Base-by-base conservation (phyloP, 2,329 filamentous ascomycete species). In the Clonostachys chloroleuca region DNA sequence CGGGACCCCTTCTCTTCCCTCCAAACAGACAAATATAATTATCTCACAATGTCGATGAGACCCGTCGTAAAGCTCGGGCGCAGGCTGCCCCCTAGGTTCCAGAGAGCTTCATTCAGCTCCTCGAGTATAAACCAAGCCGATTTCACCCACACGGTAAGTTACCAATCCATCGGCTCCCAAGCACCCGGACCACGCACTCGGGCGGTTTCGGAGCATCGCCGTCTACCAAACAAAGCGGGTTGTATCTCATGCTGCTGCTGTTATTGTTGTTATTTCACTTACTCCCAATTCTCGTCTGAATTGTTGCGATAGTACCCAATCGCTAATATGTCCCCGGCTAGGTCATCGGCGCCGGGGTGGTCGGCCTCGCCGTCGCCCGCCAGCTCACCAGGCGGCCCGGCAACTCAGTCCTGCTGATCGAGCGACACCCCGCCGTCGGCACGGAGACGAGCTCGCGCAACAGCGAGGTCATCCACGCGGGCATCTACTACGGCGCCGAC, bases 391-490 rank as follows among this genome's bases (percentile, higher is more conserved):
- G 81, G 24, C 72, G 75, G 49, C 73, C 81, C 34, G 71, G 75
- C 17, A 75, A 77, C 6, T 81, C 80, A 3, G 92, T 89, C 0
- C 75, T 96, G 12, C 73, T 96, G 46, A 81, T 96, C 2, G 92
- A 96, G 67, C 83, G 87, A 24, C 88, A 96, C 72, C 67, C 74
- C 18, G 75, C 78, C 44, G 76, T 88, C 24, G 92, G 92, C 44
- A 92, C 83, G 30, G 92, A 96, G 70, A 96, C 91, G 1, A 92
- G 87, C 52, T 89, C 87, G 54, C 84, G 92, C 55, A 96, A 96
- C 72, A 92, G 87, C 60, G 92, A 97, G 78, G 92, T 97, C 47
- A 95, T 99, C 57, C 94, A 99, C 65, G 94, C 89, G 2, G 94
- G 94, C 13, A 78, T 97, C 53, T 97, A 96, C 77, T 96, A 96